Base-by-base conservation (phyloP, 805 yeast species). In the Saccharomycopsis fodiens region DNA sequence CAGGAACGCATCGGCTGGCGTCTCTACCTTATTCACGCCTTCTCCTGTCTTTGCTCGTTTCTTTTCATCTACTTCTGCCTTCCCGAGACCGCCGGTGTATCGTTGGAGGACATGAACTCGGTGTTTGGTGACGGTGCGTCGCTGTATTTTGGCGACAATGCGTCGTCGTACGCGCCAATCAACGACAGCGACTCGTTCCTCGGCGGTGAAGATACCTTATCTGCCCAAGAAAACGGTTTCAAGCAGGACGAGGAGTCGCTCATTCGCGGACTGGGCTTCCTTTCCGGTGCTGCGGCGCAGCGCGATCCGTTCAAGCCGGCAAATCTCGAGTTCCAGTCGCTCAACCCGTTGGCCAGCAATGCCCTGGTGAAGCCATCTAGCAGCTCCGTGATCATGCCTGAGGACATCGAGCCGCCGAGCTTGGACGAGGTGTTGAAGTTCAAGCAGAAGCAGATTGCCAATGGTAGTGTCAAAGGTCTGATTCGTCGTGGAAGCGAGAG, bases 41-140 rank as follows among this genome's bases (percentile, higher is more conserved):
- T 73, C 21, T 83, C 86, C 25, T 87, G 96, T 64, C 66, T 79
- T 39, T 60, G 81, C 36, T 85, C 95, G 2, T 79, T 84, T 49
- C 60, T 83, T 31, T 78, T 82, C 19, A 96, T 88, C 10, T 77
- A 72, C 64, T 73, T 71, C 46, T 66, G 79, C 39, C 87, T 83
- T 60, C 96, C 96, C 1, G 97, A 89, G 60, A 89, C 96, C 2
- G 87, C 84, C 56, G 96, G 96, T 8, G 77, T 88, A 41, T 73
- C 81, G 21, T 70, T 88, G 46, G 97, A 89, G 59, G 96, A 89
- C 48, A 88, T 89, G 95, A 96, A 89, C 52, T 75, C 85, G 3
- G 74, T 88, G 12, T 88, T 89, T 61, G 95, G 89, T 53, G 96
- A 80, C 56, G 59, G 70, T 17, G 44, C 42, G n/a, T 57, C 65